A percentile compares a stretch with the other conserved stretches of the same genome.
phyloP scores from a whole-genome alignment of 1,284 basidiomycete genomes.

The Phlebopus sp. region DNA sequence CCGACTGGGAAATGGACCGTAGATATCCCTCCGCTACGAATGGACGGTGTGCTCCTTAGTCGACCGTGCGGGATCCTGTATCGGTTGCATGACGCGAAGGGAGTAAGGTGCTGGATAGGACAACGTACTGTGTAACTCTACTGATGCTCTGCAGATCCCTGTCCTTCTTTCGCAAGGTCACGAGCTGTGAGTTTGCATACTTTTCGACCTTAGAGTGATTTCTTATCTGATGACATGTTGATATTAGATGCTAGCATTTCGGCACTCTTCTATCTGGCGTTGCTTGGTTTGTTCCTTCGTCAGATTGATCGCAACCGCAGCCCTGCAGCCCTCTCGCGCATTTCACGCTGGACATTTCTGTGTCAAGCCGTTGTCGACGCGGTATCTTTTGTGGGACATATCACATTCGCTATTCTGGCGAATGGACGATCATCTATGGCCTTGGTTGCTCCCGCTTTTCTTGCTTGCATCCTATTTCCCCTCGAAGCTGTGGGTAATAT shows the following conservation, averaged over 20 bases:
- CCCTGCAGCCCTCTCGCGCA: slow-evolving; percentile 71
- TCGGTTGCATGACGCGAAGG: slow-evolving; percentile 62
- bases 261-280: slow-evolving; percentile 60
- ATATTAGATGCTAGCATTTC: slow-evolving; percentile 69
- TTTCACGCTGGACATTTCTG: slow-evolving; percentile 80
- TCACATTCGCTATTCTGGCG: slow-evolving; percentile 79
- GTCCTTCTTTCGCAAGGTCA: slow-evolving; percentile 77
- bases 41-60: slow-evolving; percentile 70
- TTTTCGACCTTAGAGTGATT: neutral
- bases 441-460: slow-evolving; percentile 77
- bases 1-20: slow-evolving; percentile 69
- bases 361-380: slow-evolving; percentile 76
- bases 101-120: slow-evolving; percentile 50
- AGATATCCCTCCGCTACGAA: slow-evolving; percentile 48
- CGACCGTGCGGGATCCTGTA: slow-evolving; percentile 76
- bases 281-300: slow-evolving; percentile 67
- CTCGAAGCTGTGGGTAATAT: slow-evolving; percentile 62
- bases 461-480: slow-evolving; percentile 69
- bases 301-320: slow-evolving; percentile 77
- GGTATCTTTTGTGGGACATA: slow-evolving; percentile 80
- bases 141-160: slow-evolving; percentile 40
- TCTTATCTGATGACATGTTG: slow-evolving; percentile 3
- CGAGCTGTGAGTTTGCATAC: slow-evolving; percentile 60
- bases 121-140: neutral
- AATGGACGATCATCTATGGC: slow-evolving; percentile 78